Evolutionary conservation across 2,329 filamentous ascomycete species (phyloP), one percentile per base, ranked within the genome.

Genomic region (Raffaelea albimanens): DNA sequence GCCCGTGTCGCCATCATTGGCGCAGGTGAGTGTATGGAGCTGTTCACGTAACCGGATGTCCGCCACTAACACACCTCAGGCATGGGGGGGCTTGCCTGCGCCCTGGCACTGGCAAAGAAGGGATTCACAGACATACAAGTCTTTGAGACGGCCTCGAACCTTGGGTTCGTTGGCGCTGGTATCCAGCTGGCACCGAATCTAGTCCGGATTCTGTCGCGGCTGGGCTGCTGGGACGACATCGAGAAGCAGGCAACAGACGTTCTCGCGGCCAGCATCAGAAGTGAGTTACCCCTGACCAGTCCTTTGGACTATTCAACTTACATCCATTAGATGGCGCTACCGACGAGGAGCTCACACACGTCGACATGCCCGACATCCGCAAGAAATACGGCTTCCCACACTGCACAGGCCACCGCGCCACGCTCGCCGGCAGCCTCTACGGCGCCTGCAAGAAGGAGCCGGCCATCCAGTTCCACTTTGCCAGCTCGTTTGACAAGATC

Each of bases 181-280:
- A 91, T 93, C 54, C 87, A 93, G 61, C 72, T 91, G 46, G 85
- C 87, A 0, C 87, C 87, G 0, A 93, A 93, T 54, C 83, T 91
- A 73, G 81, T 82, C 4, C 76, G 85, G 1, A 83, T 93, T 8
- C 71, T 93, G 14, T 81, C 87, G 58, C 69, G 73, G 16, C 67
- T 90, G 36, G 86, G 82, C 9, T 83, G 84, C 49, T 90, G 86
- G 85, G 66, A 74, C 18, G 70, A 73, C 16, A 87, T 93, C 52
- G 78, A 78, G 53, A 73, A 70, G 34, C 83, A 88, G 60, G 83
- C 84, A 3, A 85, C 86, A 0, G 75, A 83, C 50, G 73, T 89
- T 49, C 73, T 72, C 50, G 80, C 82, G 49, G 87, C 84, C 2
- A 87, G 81, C 57, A 88, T 91, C 45, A 70, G 84, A 63, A 71